Evolutionary conservation across 1,284 basidiomycete species (phyloP).

Genomic region (Vanrija sp.): DNA sequence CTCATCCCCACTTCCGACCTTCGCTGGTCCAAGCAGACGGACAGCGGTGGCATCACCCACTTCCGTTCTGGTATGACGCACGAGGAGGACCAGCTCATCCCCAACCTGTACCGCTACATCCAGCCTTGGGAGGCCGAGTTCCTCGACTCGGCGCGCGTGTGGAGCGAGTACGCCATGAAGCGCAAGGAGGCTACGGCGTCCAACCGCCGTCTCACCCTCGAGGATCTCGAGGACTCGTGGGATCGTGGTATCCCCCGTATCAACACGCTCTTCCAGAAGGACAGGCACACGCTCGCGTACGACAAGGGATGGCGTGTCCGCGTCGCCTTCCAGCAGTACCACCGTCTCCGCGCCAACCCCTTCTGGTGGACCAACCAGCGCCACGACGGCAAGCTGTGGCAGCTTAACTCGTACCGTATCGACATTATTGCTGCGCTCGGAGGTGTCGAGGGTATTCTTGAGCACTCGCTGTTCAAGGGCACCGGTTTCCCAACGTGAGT

Average conservation of each 20-base stretch:
- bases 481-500: conserved; percentile 62
- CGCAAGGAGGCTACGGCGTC: conserved; percentile 97
- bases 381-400: conserved; percentile 97
- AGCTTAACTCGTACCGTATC: conserved; percentile 96
- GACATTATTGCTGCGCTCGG: conserved; percentile 99
- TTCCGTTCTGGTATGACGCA: conserved; percentile 98
- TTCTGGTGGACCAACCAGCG: conserved; percentile 99
- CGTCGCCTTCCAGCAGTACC: conserved; percentile 97
- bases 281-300: conserved; percentile 93
- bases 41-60: conserved; percentile 86
- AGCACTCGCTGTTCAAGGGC: conserved; percentile 97
- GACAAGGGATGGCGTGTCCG: conserved; percentile 95
- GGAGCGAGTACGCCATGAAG: conserved; percentile 99
- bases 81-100: conserved; percentile 90
- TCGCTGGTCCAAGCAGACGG: conserved; percentile 97
- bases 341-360: conserved; percentile 73
- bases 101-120: conserved; percentile 95
- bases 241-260: conserved; percentile 82
- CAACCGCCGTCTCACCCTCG: conserved; percentile 92
- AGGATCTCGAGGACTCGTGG: conserved; percentile 96
- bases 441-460: conserved; percentile 78
- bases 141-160: conserved; percentile 94
- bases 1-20: conserved; percentile 96
- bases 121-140: conserved; percentile 99
- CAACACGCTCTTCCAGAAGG: conserved; percentile 66